Evolutionary conservation across 2,329 filamentous ascomycete genomes (phyloP).

Genomic region (Fusarium sp.): DNA sequence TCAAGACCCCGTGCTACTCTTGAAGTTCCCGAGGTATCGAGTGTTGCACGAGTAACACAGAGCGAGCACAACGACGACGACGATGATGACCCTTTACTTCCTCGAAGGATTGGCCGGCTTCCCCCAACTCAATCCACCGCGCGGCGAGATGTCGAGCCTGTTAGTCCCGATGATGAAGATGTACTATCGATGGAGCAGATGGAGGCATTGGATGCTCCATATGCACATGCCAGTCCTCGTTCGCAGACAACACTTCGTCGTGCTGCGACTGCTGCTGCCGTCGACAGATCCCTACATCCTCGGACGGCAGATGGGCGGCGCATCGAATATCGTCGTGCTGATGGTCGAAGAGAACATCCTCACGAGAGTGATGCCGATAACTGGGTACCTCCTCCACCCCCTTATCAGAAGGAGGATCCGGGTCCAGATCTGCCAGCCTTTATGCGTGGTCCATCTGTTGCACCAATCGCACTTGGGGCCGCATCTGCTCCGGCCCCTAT

Average conservation of each 20-base stretch:
- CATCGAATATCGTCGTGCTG: slow-evolving; percentile 74
- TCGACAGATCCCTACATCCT: slow-evolving; percentile 75
- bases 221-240: slow-evolving; percentile 77
- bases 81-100: slow-evolving; percentile 65
- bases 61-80: slow-evolving; percentile 47
- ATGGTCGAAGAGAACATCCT: slow-evolving; percentile 77
- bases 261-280: slow-evolving; percentile 80
- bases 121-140: slow-evolving; percentile 18
- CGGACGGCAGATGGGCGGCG: slow-evolving; percentile 64
- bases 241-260: slow-evolving; percentile 77
- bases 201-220: slow-evolving; percentile 76
- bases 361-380: slow-evolving; percentile 91
- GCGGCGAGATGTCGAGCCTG: slow-evolving; percentile 31
- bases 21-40: slow-evolving; percentile 49
- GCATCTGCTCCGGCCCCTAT: slow-evolving; percentile 43
- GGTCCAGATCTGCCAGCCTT: slow-evolving; percentile 65
- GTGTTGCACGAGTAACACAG: slow-evolving; percentile 42
- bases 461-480: slow-evolving; percentile 49
- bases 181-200: slow-evolving; percentile 65
- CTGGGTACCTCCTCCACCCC: slow-evolving; percentile 87
- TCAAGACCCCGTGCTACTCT: slow-evolving; percentile 46
- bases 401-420: slow-evolving; percentile 76
- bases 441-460: slow-evolving; percentile 61
- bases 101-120: slow-evolving; percentile 58
- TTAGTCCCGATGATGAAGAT: slow-evolving; percentile 55